phyloP scores from a whole-genome alignment of 73 alveolate species.

The Paramecium primaurelia region DNA sequence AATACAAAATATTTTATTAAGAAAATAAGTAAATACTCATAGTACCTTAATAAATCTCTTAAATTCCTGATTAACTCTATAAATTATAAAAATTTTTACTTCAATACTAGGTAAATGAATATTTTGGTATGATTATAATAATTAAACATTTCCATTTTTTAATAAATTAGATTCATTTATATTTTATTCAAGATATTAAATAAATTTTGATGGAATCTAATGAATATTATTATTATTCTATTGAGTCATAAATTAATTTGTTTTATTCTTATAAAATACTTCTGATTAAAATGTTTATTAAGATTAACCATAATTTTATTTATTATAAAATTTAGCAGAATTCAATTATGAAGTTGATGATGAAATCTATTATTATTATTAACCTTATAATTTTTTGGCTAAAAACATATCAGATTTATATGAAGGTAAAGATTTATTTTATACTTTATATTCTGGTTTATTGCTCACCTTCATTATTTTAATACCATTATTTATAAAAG shows the following conservation, averaged over 20 bases:
- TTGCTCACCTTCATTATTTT: neutral
- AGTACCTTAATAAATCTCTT: constrained; percentile 11
- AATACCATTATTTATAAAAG: neutral
- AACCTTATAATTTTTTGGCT: neutral
- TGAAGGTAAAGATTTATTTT: neutral
- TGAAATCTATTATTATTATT: neutral
- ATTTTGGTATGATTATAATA: neutral
- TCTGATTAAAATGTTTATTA: neutral
- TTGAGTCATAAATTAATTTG: neutral
- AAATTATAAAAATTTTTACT: neutral
- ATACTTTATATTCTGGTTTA: neutral
- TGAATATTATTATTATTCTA: neutral
- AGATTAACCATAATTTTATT: neutral
- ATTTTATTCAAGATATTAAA: neutral
- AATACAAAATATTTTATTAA: constrained; percentile 6
- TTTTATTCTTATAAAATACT: neutral
- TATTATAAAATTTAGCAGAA: neutral
- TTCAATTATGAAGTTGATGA: neutral
- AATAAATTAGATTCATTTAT: neutral
- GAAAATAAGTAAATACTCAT: constrained; percentile 8
- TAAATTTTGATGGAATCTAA: neutral
- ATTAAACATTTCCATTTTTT: neutral
- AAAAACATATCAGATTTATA: neutral
- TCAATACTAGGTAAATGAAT: constrained; percentile 44
- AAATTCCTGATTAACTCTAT: neutral